Evolutionary conservation across 169 alveolate species (phyloP).

Genomic region (Cryptosporidium bovis): DNA sequence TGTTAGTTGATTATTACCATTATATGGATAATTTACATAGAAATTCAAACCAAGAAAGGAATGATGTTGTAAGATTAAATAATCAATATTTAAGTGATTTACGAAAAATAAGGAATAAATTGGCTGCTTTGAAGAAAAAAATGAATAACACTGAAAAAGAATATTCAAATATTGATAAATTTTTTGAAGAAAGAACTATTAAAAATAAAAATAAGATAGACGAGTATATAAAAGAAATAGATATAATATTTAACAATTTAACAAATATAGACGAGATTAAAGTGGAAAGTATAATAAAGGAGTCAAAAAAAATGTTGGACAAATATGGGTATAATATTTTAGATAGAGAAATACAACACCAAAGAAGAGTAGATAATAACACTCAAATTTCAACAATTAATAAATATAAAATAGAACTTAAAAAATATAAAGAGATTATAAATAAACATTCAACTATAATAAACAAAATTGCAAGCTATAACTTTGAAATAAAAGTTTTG

Average conservation of each 20-base stretch:
- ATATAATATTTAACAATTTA: neutral
- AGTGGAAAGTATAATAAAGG: neutral
- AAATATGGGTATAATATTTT: neutral
- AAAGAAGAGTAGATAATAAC: neutral
- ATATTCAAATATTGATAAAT: neutral
- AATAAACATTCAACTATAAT: neutral
- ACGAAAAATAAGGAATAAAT: neutral
- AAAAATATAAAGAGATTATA: neutral
- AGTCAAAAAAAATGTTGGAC: neutral
- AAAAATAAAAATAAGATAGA: neutral
- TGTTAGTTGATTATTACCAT: neutral
- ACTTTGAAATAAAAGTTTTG: conserved; percentile 11
- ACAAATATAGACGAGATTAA: neutral
- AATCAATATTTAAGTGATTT: neutral
- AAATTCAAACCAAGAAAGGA: neutral
- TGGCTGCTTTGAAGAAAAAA: neutral
- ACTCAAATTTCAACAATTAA: neutral
- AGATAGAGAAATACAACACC: neutral
- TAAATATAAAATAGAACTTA: conserved; percentile 4
- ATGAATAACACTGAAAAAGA: neutral
- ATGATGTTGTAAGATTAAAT: neutral
- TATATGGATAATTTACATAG: neutral
- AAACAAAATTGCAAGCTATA: conserved; percentile 7
- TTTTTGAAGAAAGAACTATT: neutral
- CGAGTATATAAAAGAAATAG: neutral